Percentiles rank a stretch among this genome's conserved stretches.
Evolutionary conservation across 257 asterid species (phyloP).

Genomic region (Prunella vulgaris): DNA sequence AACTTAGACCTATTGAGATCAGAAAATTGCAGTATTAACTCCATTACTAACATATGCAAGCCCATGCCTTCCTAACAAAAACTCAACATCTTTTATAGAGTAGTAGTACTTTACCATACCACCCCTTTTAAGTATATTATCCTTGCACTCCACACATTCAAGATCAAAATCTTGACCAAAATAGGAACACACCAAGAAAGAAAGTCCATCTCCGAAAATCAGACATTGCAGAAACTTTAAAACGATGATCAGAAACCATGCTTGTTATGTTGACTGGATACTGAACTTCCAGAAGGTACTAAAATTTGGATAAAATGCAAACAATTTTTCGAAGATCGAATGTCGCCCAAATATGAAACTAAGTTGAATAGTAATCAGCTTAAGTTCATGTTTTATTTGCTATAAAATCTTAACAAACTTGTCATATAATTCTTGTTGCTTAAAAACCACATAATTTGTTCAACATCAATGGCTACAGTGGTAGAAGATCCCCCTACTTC

Average conservation of each 20-base stretch:
- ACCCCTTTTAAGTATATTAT: not conserved
- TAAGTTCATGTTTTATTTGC: not conserved
- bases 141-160: not conserved
- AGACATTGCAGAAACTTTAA: too few relatives aligned
- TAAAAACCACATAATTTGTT: constrained; percentile 5
- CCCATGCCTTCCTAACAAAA: not conserved
- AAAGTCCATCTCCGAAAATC: not conserved
- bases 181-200: not conserved
- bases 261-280: not conserved
- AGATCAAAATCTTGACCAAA: not conserved
- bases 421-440: constrained; percentile 5
- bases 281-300: not conserved
- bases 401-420: constrained; percentile 8
- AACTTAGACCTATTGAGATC: too few relatives aligned
- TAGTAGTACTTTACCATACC: not conserved
- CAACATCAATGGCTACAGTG: not conserved
- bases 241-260: too few relatives aligned
- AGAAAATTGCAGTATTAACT: not conserved
- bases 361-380: not conserved
- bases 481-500: not conserved
- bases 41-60: not conserved
- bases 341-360: not conserved
- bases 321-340: not conserved
- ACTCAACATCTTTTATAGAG: not conserved
- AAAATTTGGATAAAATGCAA: not conserved